A percentile compares a stretch with the other conserved stretches of the same genome.
phyloP scores from a whole-genome alignment of 1,284 basidiomycete species.

The Fereydounia khargensis region DNA sequence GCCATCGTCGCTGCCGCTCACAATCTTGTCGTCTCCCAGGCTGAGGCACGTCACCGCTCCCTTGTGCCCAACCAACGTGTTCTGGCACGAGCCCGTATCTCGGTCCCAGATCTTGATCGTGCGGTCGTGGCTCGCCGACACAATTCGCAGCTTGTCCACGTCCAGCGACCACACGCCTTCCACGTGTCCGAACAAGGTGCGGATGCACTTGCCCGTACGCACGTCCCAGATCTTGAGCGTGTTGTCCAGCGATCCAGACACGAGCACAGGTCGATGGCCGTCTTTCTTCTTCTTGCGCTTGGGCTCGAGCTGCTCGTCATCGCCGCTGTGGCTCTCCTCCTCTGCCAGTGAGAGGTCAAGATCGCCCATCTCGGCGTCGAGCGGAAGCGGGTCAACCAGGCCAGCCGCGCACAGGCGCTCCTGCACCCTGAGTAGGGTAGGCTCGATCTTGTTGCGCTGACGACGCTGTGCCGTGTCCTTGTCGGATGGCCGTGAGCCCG shows the following conservation, averaged over 20 bases:
- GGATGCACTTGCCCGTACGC: constrained; percentile 73
- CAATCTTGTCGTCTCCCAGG: constrained; percentile 90
- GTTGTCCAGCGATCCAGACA: constrained; percentile 90
- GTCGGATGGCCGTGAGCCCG: not conserved
- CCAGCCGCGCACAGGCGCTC: constrained; percentile 44
- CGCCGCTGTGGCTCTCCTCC: not conserved
- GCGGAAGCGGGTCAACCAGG: constrained; percentile 42
- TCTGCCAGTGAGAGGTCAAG: constrained; percentile 23
- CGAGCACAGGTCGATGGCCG: constrained; percentile 65
- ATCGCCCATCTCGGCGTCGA: constrained; percentile 50
- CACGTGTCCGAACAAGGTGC: constrained; percentile 86
- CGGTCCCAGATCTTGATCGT: constrained; percentile 89
- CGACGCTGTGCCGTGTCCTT: constrained; percentile 2
- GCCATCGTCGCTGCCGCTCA: constrained; percentile 88
- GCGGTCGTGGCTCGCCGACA: constrained; percentile 86
- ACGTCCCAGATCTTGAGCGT: constrained; percentile 97
- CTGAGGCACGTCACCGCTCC: constrained; percentile 89
- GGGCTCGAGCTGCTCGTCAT: constrained; percentile 3
- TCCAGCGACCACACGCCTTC: constrained; percentile 96
- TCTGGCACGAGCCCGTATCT: constrained; percentile 80
- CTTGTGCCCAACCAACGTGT: constrained; percentile 89
- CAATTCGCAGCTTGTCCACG: constrained; percentile 85
- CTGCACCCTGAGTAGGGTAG: constrained; percentile 36
- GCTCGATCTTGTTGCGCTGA: constrained; percentile 35
- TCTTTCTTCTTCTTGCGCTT: constrained; percentile 2